phyloP scores from a whole-genome alignment of 2,329 filamentous ascomycete genomes.

The Sclerotinia minor region DNA sequence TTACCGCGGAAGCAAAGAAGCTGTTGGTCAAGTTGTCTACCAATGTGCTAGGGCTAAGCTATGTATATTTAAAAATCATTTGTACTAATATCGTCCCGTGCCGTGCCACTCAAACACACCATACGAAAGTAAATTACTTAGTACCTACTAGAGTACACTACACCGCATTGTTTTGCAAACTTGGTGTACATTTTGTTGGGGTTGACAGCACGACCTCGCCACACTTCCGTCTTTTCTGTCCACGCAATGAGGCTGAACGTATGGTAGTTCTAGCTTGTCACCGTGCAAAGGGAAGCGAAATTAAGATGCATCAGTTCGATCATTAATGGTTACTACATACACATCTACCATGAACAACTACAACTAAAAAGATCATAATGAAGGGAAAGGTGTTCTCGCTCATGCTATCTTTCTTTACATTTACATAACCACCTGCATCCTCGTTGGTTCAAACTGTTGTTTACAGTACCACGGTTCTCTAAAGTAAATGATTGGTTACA shows the following conservation, averaged over 20 bases:
- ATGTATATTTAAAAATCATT: not conserved
- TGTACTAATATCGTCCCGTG: not conserved
- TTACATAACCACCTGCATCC: not conserved
- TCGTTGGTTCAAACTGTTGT: slow-evolving; percentile 3
- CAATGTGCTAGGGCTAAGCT: not conserved
- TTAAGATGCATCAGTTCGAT: not conserved
- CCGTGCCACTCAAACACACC: not conserved
- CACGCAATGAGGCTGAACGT: slow-evolving; percentile 6
- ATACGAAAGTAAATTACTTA: not conserved
- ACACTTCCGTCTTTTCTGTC: slow-evolving; percentile 3
- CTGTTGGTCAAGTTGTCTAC: not conserved
- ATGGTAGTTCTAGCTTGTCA: not conserved
- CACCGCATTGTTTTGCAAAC: not conserved
- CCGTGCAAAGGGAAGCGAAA: not conserved
- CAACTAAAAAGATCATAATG: not conserved
- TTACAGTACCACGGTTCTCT: slow-evolving; percentile 1
- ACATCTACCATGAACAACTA: not conserved
- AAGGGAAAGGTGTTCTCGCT: not conserved
- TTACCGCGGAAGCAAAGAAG: not conserved
- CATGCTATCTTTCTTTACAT: not conserved
- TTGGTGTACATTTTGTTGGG: not conserved
- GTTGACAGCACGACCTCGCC: not conserved
- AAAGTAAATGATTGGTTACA: slow-evolving; percentile 8
- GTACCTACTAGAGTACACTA: not conserved
- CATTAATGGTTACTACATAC: not conserved